Percentiles rank a stretch among this genome's conserved stretches.
Evolutionary conservation across 208 protist species (phyloP).

Genomic region (Trypanosoma avium): DNA sequence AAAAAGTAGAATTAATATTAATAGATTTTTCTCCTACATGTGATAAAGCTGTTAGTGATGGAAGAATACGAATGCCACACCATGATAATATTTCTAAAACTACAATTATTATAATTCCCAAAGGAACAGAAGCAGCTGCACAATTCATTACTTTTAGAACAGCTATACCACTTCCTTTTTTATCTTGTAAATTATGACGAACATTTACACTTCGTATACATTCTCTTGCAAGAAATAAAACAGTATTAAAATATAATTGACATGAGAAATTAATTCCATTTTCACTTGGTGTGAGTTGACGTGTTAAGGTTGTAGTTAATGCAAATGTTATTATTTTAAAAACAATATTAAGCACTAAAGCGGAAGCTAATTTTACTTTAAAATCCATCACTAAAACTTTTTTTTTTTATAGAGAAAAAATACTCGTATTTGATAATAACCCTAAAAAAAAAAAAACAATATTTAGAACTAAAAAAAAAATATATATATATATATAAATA

Average conservation of each 20-base stretch:
- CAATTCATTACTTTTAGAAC: conserved; percentile 40
- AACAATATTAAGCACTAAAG: conserved; percentile 55
- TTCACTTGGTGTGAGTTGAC: conserved; percentile 66
- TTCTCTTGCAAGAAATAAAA: conserved; percentile 76
- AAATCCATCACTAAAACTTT: conserved; percentile 43
- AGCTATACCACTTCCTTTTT: conserved; percentile 1
- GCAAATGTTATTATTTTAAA: conserved; percentile 80
- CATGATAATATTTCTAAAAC: conserved; percentile 30
- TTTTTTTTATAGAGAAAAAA: no score
- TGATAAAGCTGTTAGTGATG: conserved; percentile 19
- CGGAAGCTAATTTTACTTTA: conserved; percentile 60
- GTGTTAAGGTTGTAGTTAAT: conserved; percentile 62
- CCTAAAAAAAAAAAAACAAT: no score
- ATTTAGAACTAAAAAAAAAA: neutral
- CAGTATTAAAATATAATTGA: conserved; percentile 77
- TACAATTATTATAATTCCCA: conserved; percentile 31
- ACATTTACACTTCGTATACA: conserved; percentile 66
- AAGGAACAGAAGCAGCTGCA: conserved; percentile 40
- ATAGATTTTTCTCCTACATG: neutral
- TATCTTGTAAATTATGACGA: conserved; percentile 30
- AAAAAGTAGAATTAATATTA: no score
- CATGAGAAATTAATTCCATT: conserved; percentile 76
- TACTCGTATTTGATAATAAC: no score
- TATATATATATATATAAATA: conserved; percentile 2
- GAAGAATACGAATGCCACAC: conserved; percentile 24